phyloP scores from a whole-genome alignment of 1,284 basidiomycete genomes.

The Thecaphora frezii region DNA sequence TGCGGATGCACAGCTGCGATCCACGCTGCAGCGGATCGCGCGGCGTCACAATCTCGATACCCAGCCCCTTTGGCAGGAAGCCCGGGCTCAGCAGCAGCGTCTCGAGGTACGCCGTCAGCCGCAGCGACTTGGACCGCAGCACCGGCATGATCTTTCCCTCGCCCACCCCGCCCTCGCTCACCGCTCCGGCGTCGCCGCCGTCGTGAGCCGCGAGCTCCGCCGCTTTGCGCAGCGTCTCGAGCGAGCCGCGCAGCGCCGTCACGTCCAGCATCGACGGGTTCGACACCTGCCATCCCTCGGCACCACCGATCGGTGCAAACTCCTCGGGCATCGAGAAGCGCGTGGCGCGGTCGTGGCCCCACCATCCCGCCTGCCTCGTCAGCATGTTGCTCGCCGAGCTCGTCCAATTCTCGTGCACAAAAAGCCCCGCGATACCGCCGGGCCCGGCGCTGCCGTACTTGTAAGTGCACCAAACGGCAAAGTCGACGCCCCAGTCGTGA shows the following conservation, averaged over 20 bases:
- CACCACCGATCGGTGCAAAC: constrained; percentile 82
- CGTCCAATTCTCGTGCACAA: constrained; percentile 74
- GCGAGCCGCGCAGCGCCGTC: constrained; percentile 52
- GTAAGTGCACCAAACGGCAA: constrained; percentile 68
- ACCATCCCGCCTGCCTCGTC: constrained; percentile 87
- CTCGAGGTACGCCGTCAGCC: constrained; percentile 52
- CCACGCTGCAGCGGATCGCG: constrained; percentile 43
- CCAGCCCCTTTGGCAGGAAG: constrained; percentile 38
- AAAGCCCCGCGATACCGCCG: constrained; percentile 90
- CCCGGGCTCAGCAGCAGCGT: constrained; percentile 33
- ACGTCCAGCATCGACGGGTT: constrained; percentile 83
- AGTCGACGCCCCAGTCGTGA: constrained; percentile 92
- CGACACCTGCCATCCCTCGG: constrained; percentile 92
- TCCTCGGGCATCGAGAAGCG: constrained; percentile 85
- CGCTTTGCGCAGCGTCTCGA: constrained; percentile 44
- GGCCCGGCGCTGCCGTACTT: constrained; percentile 90
- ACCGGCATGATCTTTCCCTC: constrained; percentile 48
- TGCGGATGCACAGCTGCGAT: constrained; percentile 48
- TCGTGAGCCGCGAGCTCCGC: constrained; percentile 8
- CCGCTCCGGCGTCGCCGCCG: constrained; percentile 2
- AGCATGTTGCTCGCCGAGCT: constrained; percentile 31
- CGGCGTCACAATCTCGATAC: constrained; percentile 45
- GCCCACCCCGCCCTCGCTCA: constrained; percentile 22
- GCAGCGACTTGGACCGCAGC: constrained; percentile 36
- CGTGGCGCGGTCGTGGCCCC: constrained; percentile 84